These are phyloP conservation scores for Hawksworthiomyces lignivorus DNA, from an alignment of 2,329 filamentous ascomycete genomes.

Conservation along the genomic window DNA sequence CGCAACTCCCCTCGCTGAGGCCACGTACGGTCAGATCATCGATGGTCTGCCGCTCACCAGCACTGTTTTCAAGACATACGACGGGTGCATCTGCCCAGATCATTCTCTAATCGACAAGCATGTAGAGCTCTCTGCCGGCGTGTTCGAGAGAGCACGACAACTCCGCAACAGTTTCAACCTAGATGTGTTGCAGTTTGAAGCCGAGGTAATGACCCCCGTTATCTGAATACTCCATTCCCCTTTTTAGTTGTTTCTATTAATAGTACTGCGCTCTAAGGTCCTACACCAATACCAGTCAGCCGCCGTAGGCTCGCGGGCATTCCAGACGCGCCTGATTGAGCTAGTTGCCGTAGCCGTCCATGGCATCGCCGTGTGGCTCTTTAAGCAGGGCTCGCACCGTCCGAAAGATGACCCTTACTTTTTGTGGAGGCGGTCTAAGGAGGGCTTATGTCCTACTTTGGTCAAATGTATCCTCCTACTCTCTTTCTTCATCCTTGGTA, in stretches of 20 bases:
- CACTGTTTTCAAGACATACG: constrained; percentile 1
- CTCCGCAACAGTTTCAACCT: constrained; percentile 15
- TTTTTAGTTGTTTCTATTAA: too few relatives aligned
- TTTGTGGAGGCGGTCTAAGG: constrained; percentile 17
- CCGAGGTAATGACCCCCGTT: too few relatives aligned
- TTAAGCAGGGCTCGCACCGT: constrained; percentile 12
- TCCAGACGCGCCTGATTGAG: constrained; percentile 24
- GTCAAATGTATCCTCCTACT: constrained; percentile 13
- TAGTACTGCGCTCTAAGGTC: not conserved
- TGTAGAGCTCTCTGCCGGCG: constrained; percentile 14
- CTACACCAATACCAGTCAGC: constrained; percentile 18
- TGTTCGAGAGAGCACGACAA: constrained; percentile 12
- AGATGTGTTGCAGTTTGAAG: not conserved
- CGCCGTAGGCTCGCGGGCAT: constrained; percentile 17
- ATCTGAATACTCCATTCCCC: too few relatives aligned
- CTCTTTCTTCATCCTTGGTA: constrained; percentile 22
- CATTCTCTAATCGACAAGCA: constrained; percentile 17
- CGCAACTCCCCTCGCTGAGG: constrained; percentile 10
- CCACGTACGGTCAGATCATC: constrained; percentile 18
- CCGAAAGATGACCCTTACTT: constrained; percentile 19
- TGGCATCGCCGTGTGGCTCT: constrained; percentile 21
- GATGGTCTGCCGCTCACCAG: constrained; percentile 17
- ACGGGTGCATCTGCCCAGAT: not conserved
- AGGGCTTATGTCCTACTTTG: constrained; percentile 4
- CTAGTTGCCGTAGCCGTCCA: constrained; percentile 22